These are phyloP conservation scores for Penicillium sp. DNA, from an alignment of 2,329 filamentous ascomycete genomes.

Conservation along the genomic window DNA sequence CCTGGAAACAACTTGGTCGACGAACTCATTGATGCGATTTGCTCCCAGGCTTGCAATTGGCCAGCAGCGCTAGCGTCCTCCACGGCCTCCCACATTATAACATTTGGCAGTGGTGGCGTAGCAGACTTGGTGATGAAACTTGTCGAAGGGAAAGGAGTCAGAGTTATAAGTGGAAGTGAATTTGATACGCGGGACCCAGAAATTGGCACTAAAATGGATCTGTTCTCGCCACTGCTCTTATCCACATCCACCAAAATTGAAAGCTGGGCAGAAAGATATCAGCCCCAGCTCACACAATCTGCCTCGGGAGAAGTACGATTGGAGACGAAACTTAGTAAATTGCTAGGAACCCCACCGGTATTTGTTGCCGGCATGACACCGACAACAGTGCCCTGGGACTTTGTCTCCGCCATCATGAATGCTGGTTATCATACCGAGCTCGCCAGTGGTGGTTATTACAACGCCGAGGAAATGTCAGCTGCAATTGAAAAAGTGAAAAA, in stretches of 20 bases:
- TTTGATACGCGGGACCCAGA: constrained; percentile 54
- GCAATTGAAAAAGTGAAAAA: constrained; percentile 45
- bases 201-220: constrained; percentile 45
- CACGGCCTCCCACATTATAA: neutral
- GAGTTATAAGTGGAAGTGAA: constrained; percentile 23
- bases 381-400: constrained; percentile 82
- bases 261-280: constrained; percentile 5
- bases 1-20: neutral
- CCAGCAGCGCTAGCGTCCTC: constrained; percentile 1
- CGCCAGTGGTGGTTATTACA: constrained; percentile 84
- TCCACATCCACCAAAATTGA: constrained; percentile 36
- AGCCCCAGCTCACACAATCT: constrained; percentile 89
- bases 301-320: constrained; percentile 84
- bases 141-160: neutral
- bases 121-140: neutral
- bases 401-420: constrained; percentile 87
- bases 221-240: constrained; percentile 46
- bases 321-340: constrained; percentile 90
- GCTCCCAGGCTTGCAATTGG: constrained; percentile 19
- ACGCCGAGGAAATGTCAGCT: constrained; percentile 43
- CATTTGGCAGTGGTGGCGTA: neutral
- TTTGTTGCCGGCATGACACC: constrained; percentile 95
- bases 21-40: constrained; percentile 12
- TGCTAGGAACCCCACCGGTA: constrained; percentile 78
- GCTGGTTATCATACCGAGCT: constrained; percentile 92